phyloP scores from a whole-genome alignment of 768 basidiomycete genomes.

The Suillus plorans region DNA sequence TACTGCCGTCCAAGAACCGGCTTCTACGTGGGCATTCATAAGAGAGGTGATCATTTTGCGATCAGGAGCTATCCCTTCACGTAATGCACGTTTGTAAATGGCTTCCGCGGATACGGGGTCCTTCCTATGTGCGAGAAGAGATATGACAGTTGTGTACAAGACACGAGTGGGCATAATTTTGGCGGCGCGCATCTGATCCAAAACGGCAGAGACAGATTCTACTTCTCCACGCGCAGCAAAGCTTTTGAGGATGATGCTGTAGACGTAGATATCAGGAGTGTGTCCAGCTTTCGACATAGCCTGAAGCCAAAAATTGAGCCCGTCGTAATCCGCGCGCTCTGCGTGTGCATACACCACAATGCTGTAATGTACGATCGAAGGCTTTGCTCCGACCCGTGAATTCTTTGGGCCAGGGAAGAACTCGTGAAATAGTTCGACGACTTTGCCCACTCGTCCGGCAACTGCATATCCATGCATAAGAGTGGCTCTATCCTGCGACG shows the following conservation, averaged over 20 bases:
- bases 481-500: conserved; percentile 36
- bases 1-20: conserved; percentile 77
- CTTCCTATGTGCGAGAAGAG: conserved; percentile 58
- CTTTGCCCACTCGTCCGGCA: conserved; percentile 38
- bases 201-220: conserved; percentile 45
- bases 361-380: conserved; percentile 52
- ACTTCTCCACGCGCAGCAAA: conserved; percentile 57
- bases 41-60: conserved; percentile 64
- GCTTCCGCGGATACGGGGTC: conserved; percentile 67
- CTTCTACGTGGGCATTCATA: conserved; percentile 82
- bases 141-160: conserved; percentile 67
- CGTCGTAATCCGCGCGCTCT: conserved; percentile 42
- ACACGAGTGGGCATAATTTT: conserved; percentile 46
- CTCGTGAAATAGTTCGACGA: conserved; percentile 51
- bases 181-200: conserved; percentile 61
- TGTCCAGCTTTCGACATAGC: conserved; percentile 49
- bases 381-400: conserved; percentile 31
- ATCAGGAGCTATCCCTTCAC: conserved; percentile 63
- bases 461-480: conserved; percentile 58
- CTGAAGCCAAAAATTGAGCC: conserved; percentile 55
- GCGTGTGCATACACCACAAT: conserved; percentile 57
- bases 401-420: conserved; percentile 48
- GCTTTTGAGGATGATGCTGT: conserved; percentile 57
- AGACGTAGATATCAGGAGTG: conserved; percentile 55
- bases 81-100: conserved; percentile 62